These are phyloP conservation scores for Cyclotella choctawhatcheeana DNA, from an alignment of 108 stramenopile species.

Conservation along the genomic window DNA sequence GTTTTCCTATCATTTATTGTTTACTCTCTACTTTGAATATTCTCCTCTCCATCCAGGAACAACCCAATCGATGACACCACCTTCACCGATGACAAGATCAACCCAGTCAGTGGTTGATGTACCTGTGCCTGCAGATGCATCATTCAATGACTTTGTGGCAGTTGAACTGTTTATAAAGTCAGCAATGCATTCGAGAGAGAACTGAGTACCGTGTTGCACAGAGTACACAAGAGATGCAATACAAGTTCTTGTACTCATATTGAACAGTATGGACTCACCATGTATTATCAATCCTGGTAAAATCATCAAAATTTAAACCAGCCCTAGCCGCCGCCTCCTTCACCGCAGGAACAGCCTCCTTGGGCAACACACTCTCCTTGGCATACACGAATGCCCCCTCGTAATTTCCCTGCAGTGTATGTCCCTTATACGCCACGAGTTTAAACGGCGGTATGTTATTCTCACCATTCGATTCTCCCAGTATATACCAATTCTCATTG, in stretches of 20 bases:
- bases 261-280: constrained; percentile 51
- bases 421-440: constrained; percentile 93
- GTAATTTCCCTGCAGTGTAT: constrained; percentile 96
- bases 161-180: constrained; percentile 35
- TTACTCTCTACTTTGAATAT: constrained; percentile 59
- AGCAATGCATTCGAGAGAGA: neutral
- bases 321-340: constrained; percentile 78
- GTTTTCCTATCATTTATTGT: neutral
- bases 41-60: constrained; percentile 89
- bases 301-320: constrained; percentile 77
- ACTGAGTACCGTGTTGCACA: neutral
- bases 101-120: constrained; percentile 88
- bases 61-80: constrained; percentile 89
- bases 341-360: constrained; percentile 78
- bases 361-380: constrained; percentile 78
- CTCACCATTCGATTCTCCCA: constrained; percentile 80
- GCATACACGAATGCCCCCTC: constrained; percentile 95
- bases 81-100: constrained; percentile 80
- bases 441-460: constrained; percentile 77
- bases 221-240: no score
- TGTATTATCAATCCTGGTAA: constrained; percentile 79
- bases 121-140: constrained; percentile 76
- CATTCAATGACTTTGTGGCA: constrained; percentile 61
- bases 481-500: constrained; percentile 93
- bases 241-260: no score